Evolutionary conservation across 345 rosid species (phyloP).

Genomic region (Arabidopsis suecica): DNA sequence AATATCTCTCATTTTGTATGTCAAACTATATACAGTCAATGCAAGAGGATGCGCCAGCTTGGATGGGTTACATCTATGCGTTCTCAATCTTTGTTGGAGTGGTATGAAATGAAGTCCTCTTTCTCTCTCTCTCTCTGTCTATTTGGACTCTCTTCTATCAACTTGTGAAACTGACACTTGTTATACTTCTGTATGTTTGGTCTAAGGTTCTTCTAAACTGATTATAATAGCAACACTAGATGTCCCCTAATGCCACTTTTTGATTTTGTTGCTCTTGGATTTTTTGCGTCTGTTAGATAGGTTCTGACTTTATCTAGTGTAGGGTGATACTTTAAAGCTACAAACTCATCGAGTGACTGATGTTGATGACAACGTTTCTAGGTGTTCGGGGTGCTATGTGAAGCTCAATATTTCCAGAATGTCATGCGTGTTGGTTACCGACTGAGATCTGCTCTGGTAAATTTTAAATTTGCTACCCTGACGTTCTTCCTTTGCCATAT

Average conservation of each 20-base stretch:
- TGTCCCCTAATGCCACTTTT: constrained; percentile 1
- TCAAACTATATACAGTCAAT: constrained; percentile 74
- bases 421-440: constrained; percentile 99
- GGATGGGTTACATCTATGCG: constrained; percentile 76
- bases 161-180: constrained; percentile 8
- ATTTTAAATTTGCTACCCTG: constrained; percentile 27
- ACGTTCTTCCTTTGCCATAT: constrained; percentile 4
- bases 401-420: constrained; percentile 99
- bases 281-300: not conserved
- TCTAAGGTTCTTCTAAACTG: not conserved
- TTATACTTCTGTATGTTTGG: constrained; percentile 12
- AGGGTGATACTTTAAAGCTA: constrained; percentile 5
- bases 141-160: constrained; percentile 6
- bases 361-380: constrained; percentile 46
- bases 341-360: constrained; percentile 1
- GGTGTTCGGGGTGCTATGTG: constrained; percentile 87
- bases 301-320: constrained; percentile 14
- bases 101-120: constrained; percentile 34
- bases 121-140: constrained; percentile 5
- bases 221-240: constrained; percentile 1
- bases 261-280: constrained; percentile 2
- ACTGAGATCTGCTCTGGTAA: constrained; percentile 93
- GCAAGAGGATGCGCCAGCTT: constrained; percentile 95
- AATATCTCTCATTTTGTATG: constrained; percentile 32
- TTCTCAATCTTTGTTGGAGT: constrained; percentile 48